Conservation (phyloP, 2,329 filamentous ascomycete genomes). For the Knoxdaviesia proteae region DNA sequence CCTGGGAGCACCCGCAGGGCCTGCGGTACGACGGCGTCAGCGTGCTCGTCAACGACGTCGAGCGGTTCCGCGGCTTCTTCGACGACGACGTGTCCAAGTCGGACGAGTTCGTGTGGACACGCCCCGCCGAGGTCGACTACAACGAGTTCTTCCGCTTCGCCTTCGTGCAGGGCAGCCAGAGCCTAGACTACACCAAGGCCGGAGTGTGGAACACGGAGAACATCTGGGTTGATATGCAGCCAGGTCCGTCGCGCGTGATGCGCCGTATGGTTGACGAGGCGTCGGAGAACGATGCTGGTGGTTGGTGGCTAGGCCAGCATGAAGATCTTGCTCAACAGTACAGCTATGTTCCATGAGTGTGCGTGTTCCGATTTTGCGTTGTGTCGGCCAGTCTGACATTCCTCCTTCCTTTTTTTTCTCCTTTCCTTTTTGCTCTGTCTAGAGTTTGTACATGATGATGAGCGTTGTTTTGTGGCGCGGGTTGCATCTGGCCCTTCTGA, state of each 20-base stretch:
- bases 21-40: slow-evolving; percentile 52
- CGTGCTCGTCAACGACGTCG: slow-evolving; percentile 69
- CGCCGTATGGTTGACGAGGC: slow-evolving; percentile 8
- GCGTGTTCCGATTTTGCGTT: no score
- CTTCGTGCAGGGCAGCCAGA: slow-evolving; percentile 43
- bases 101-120: slow-evolving; percentile 36
- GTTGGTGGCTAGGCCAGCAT: not conserved
- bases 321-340: no score
- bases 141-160: slow-evolving; percentile 64
- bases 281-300: slow-evolving; percentile 4
- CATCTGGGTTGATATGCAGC: slow-evolving; percentile 43
- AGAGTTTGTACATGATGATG: no score
- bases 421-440: not conserved
- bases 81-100: slow-evolving; percentile 25
- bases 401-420: not conserved
- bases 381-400: not conserved
- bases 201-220: slow-evolving; percentile 46
- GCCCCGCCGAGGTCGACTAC: slow-evolving; percentile 20
- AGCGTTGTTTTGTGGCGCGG: no score
- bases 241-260: slow-evolving; percentile 31
- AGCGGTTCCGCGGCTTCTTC: slow-evolving; percentile 55
- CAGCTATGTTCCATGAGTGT: no score
- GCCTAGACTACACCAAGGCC: slow-evolving; percentile 56
- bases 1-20: slow-evolving; percentile 23
- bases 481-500: no score